Evolutionary conservation across 2,329 filamentous ascomycete species (phyloP).

Genomic region (Macroventuria anomochaeta): DNA sequence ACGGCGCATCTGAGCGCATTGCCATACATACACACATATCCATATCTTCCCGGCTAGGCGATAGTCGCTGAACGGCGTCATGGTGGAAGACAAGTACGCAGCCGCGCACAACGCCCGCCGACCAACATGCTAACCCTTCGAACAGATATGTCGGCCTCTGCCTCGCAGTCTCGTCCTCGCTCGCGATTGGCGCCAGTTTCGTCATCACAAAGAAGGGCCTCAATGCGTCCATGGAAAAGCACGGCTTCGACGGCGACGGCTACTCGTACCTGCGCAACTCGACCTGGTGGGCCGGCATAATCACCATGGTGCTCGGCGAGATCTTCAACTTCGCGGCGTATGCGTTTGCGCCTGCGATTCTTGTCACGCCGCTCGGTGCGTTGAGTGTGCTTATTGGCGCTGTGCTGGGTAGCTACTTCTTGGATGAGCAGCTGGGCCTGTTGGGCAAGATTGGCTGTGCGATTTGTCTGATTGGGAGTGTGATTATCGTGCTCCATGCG

Average conservation of each 20-base stretch:
- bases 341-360: conserved; percentile 96
- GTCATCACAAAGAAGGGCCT: conserved; percentile 99
- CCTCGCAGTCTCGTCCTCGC: conserved; percentile 50
- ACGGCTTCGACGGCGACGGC: conserved; percentile 96
- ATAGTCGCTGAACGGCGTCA: conserved; percentile 25
- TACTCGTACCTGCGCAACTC: conserved; percentile 93
- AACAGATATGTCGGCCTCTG: conserved; percentile 51
- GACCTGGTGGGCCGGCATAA: conserved; percentile 96
- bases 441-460: conserved; percentile 94
- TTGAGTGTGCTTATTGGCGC: conserved; percentile 94
- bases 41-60: conserved; percentile 14
- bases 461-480: conserved; percentile 92
- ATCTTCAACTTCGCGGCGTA: conserved; percentile 98
- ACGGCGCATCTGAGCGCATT: conserved; percentile 7
- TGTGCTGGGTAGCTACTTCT: conserved; percentile 91
- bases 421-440: conserved; percentile 87
- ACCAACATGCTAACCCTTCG: conserved; percentile 30
- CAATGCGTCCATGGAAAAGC: conserved; percentile 85
- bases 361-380: conserved; percentile 93
- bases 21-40: not conserved
- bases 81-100: conserved; percentile 53
- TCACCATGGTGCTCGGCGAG: conserved; percentile 87
- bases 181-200: conserved; percentile 71
- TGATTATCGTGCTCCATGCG: conserved; percentile 97
- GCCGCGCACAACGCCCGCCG: conserved; percentile 7